A percentile compares a stretch with the other conserved stretches of the same genome.
Evolutionary conservation across 768 basidiomycete genomes (phyloP).

Genomic region (Lentinula aciculospora): DNA sequence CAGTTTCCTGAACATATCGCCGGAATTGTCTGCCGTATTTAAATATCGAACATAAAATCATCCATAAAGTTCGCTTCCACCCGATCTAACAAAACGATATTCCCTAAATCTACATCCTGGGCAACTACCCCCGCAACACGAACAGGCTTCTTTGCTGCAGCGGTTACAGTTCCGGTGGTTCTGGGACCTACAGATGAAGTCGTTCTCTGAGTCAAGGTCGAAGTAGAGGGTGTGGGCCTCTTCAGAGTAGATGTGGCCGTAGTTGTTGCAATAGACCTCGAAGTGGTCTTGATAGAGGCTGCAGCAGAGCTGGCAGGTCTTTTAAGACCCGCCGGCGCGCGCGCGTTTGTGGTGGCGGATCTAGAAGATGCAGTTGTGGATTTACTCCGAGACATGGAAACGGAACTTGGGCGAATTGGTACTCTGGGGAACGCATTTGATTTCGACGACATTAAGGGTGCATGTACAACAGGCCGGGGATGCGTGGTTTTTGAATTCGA

Average conservation of each 20-base stretch:
- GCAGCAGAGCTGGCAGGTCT: neutral
- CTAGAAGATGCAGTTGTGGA: neutral
- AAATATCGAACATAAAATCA: slow-evolving; percentile 7
- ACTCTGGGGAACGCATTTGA: neutral
- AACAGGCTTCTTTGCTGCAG: neutral
- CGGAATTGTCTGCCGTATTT: neutral
- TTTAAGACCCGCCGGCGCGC: too few species aligned
- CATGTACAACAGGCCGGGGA: neutral
- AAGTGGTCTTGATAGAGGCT: neutral
- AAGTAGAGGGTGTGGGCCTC: neutral
- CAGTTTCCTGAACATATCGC: neutral
- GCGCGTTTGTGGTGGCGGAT: too few species aligned
- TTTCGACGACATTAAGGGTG: neutral
- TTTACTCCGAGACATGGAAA: neutral
- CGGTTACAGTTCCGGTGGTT: neutral
- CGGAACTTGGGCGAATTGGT: neutral
- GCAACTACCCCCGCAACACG: neutral
- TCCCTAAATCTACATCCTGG: neutral
- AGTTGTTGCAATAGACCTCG: neutral
- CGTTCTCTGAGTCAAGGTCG: neutral
- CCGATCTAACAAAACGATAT: neutral
- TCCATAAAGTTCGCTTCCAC: neutral
- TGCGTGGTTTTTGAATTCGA: neutral
- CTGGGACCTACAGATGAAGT: neutral
- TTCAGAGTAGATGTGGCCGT: neutral